A percentile compares a stretch with the other conserved stretches of the same genome.
Conservation (phyloP, 2,329 filamentous ascomycete species). For the Didymella segeticola region DNA sequence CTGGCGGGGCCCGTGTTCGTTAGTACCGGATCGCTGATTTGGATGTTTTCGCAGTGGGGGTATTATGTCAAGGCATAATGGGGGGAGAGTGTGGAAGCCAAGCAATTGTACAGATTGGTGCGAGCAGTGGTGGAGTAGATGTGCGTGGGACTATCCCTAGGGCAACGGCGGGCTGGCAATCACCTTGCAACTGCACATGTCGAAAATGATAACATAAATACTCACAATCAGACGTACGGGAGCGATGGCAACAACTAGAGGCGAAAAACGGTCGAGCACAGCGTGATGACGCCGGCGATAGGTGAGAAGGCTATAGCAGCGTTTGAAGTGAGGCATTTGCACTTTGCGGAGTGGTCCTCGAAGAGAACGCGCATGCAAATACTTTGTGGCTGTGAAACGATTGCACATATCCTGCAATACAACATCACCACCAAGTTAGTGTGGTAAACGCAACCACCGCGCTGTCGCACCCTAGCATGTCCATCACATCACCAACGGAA, state of each 20-base stretch:
- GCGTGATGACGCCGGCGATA: no score
- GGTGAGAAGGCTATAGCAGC: no score
- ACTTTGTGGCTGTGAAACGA: neutral
- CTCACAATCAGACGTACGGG: no score
- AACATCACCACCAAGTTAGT: neutral
- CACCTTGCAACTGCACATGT: no score
- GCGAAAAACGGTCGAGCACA: no score
- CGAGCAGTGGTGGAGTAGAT: neutral
- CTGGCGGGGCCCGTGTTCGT: slow-evolving; percentile 66
- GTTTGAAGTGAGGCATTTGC: no score
- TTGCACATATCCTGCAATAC: neutral
- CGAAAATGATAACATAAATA: no score
- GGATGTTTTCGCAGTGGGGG: slow-evolving; percentile 72
- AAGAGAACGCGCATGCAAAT: no score
- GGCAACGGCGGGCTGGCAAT: no score
- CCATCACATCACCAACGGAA: slow-evolving; percentile 12
- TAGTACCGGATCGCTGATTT: slow-evolving; percentile 61
- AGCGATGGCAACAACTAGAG: no score
- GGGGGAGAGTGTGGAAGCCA: neutral
- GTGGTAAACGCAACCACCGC: neutral
- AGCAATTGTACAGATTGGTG: neutral
- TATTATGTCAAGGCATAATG: slow-evolving; percentile 63
- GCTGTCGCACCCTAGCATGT: neutral
- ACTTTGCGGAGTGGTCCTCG: no score
- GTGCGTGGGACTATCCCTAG: neutral